These are phyloP conservation scores for Pilaira anomala DNA, from an alignment of 192 early-diverging fungal species.

Conservation along the genomic window DNA sequence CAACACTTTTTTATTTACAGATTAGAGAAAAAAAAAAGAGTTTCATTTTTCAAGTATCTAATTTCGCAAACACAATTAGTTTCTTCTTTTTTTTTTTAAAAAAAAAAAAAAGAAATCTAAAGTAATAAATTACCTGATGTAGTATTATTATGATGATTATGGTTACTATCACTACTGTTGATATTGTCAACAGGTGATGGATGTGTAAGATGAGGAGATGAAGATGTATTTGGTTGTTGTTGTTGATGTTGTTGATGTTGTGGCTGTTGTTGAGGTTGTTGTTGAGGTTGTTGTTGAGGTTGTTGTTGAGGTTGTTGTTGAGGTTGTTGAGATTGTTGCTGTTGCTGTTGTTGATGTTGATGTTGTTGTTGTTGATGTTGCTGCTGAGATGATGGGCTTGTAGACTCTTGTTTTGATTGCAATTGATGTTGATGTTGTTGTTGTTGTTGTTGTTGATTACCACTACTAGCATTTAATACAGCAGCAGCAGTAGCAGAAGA, in stretches of 20 bases:
- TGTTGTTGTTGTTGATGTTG: constrained; percentile 16
- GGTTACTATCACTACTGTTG: no score
- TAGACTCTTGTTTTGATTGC: background rate
- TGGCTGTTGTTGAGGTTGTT: constrained; percentile 1
- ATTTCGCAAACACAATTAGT: no score
- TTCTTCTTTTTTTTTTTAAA: no score
- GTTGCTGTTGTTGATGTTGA: constrained; percentile 10
- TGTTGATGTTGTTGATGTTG: constrained; percentile 10
- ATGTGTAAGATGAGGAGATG: background rate
- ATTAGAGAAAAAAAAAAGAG: no score
- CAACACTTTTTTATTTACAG: no score
- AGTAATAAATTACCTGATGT: constrained; percentile 5
- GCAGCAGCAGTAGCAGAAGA: constrained; percentile 23
- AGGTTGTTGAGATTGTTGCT: background rate
- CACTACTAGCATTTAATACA: constrained; percentile 22
- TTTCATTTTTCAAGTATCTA: no score
- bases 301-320: constrained; percentile 14
- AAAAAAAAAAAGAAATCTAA: no score
- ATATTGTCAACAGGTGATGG: background rate
- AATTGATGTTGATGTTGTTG: background rate
- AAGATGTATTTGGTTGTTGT: background rate
- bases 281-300: background rate
- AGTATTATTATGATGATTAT: background rate
- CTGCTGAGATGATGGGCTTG: background rate
- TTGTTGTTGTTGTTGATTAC: constrained; percentile 18